phyloP scores from a whole-genome alignment of 2,329 filamentous ascomycete species.

The Cercospora sp. region DNA sequence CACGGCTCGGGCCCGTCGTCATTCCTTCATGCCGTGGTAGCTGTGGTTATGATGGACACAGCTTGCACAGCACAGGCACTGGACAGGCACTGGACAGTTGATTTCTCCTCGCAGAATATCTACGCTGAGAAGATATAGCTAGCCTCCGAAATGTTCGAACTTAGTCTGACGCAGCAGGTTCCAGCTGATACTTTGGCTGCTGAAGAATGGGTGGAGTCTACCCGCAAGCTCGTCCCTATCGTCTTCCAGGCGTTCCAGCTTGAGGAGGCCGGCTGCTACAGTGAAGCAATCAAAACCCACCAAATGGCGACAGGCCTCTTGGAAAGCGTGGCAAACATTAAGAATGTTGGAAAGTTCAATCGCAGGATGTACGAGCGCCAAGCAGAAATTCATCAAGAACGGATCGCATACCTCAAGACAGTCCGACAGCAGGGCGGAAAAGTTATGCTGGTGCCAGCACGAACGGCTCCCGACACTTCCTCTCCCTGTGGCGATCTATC shows the following conservation, averaged over 20 bases:
- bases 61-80: neutral
- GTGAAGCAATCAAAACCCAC: neutral
- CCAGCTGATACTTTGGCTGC: neutral
- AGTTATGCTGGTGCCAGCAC: neutral
- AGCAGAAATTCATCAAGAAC: slow-evolving; percentile 8
- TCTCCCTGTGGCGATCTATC: neutral
- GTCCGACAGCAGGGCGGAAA: neutral
- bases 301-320: neutral
- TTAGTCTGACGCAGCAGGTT: slow-evolving; percentile 7
- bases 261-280: neutral
- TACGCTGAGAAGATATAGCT: neutral
- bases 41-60: neutral
- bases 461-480: neutral
- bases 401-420: neutral
- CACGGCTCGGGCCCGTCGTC: neutral
- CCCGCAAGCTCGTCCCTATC: neutral
- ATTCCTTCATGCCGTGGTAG: neutral
- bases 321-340: neutral
- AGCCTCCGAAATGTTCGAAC: slow-evolving; percentile 9
- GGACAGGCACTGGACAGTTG: neutral
- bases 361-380: slow-evolving; percentile 9
- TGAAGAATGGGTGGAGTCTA: neutral
- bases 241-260: slow-evolving; percentile 1
- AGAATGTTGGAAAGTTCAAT: slow-evolving; percentile 5
- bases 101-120: neutral